These are phyloP conservation scores for Penicillium sp. DNA, from an alignment of 2,329 filamentous ascomycete species.

Conservation along the genomic window DNA sequence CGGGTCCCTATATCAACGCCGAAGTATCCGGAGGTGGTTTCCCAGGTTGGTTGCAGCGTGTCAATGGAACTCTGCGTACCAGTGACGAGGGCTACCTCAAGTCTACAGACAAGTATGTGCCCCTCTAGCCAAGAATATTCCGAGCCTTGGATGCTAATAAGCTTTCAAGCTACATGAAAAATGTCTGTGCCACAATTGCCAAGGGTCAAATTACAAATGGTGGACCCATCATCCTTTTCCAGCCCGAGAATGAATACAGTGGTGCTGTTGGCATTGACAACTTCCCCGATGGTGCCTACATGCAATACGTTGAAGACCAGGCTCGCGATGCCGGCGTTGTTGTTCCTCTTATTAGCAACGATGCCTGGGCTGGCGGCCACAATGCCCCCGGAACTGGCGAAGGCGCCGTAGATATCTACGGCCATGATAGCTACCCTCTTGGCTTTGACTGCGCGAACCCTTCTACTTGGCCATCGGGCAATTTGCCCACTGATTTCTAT, in stretches of 20 bases:
- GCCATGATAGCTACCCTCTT: conserved; percentile 65
- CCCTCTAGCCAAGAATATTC: too few species aligned
- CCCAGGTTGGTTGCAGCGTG: conserved; percentile 74
- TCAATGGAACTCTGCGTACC: conserved; percentile 67
- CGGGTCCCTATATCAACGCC: conserved; percentile 77
- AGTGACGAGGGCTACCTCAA: conserved; percentile 62
- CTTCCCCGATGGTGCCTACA: conserved; percentile 69
- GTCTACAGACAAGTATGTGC: conserved; percentile 64
- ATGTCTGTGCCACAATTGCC: conserved; percentile 68
- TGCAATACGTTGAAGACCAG: conserved; percentile 71
- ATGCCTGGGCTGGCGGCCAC: conserved; percentile 62
- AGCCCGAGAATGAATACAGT: conserved; percentile 82
- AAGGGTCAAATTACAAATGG: conserved; percentile 80
- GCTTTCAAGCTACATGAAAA: conserved; percentile 56
- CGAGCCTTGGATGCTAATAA: conserved; percentile 11
- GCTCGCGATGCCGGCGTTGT: conserved; percentile 68
- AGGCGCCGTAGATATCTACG: conserved; percentile 65
- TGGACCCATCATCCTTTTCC: conserved; percentile 75
- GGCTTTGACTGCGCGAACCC: conserved; percentile 56
- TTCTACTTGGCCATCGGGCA: conserved; percentile 59
- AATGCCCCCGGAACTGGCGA: conserved; percentile 65
- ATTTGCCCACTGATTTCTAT: conserved; percentile 60
- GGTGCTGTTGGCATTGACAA: conserved; percentile 47
- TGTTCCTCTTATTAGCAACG: conserved; percentile 75
- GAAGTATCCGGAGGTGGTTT: conserved; percentile 77